Evolutionary conservation across 352 stramenopile species (phyloP), one percentile per base, ranked within the genome.

Genomic region (Phytopythium aichiense): DNA sequence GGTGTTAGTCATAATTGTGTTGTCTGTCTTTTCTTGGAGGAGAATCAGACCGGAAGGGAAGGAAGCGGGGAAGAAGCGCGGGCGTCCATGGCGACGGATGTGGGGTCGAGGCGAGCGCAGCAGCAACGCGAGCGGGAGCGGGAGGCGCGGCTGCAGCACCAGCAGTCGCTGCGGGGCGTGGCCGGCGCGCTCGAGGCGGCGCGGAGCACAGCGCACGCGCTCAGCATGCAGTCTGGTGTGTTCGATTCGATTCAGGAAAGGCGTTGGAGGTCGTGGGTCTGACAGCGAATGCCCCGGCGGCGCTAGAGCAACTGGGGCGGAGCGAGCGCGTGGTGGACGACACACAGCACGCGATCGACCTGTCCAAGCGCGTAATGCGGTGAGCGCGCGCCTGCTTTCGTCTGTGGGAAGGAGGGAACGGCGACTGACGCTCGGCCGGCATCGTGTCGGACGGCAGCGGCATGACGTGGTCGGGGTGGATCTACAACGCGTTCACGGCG

Each of bases 391-490:
- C 28, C 5, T 46, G 11, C 45, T 23, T 46, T 25, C 6, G 7
- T 3, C 2, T 11, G n/a, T 25, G 16, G 22, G 42, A 51, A 15
- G 16, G 18, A 35, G 2, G 2, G 13, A 6, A 12, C 54, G 38
- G 18, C 46, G 18, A 23, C 8, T 31, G 33, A 20, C 38, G 23
- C 23, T 30, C 22, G 37, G 8, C 12, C 22, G 15, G 40, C 58
- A 30, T 0, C 16, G 15, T 59, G 50, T 22, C 23, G 11, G 2
- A 11, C n/a, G 49, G n/a, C 33, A 76, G 72, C 0, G 79, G 79
- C 12, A 89, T 91, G 82, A 88, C 84, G 30, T 94, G 84, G 84
- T 91, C 82, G 0, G 84, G 84, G 1, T 94, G 84, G 84, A 58
- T 94, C 37, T 81, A 84, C 63, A 94, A 94, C 64, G 74, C 83